These are phyloP conservation scores for Cladorrhinum sp. DNA, from an alignment of 2,329 filamentous ascomycete species.

Conservation along the genomic window DNA sequence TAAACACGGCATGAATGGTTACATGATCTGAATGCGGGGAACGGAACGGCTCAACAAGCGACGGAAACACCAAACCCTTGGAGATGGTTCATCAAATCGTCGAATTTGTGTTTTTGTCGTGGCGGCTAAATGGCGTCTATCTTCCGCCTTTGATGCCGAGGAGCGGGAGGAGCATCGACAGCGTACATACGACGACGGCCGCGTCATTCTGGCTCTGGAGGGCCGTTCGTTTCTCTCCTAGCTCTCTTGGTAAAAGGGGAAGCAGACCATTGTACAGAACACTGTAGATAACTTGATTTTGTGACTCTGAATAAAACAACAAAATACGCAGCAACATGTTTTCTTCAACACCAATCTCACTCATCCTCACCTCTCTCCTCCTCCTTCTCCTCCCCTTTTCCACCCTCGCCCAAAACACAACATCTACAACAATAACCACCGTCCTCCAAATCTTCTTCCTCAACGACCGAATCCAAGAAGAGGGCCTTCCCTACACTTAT, in stretches of 20 bases:
- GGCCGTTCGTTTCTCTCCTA: background rate
- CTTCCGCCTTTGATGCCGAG: background rate
- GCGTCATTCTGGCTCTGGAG: background rate
- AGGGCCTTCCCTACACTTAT: conserved; percentile 25
- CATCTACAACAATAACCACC: conserved; percentile 17
- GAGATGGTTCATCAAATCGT: background rate
- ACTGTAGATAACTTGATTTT: too few species aligned
- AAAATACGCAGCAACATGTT: too few species aligned
- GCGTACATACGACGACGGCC: background rate
- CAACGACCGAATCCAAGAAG: conserved; percentile 27
- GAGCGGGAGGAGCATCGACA: background rate
- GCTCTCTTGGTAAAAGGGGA: too few species aligned
- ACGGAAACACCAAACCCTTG: too few species aligned
- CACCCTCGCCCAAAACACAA: background rate
- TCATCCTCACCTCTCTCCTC: background rate
- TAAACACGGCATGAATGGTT: background rate
- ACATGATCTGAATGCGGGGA: background rate
- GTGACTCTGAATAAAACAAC: too few species aligned
- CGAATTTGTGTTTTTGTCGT: background rate
- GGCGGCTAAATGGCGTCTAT: conserved; percentile 1
- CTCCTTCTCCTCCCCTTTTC: background rate
- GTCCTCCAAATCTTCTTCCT: conserved; percentile 29
- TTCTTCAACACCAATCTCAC: background rate
- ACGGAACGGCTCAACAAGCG: background rate
- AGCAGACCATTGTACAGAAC: too few species aligned